A percentile compares a stretch with the other conserved stretches of the same genome.
Evolutionary conservation across 73 alveolate genomes (phyloP).

Genomic region (Symbiodinium natans): DNA sequence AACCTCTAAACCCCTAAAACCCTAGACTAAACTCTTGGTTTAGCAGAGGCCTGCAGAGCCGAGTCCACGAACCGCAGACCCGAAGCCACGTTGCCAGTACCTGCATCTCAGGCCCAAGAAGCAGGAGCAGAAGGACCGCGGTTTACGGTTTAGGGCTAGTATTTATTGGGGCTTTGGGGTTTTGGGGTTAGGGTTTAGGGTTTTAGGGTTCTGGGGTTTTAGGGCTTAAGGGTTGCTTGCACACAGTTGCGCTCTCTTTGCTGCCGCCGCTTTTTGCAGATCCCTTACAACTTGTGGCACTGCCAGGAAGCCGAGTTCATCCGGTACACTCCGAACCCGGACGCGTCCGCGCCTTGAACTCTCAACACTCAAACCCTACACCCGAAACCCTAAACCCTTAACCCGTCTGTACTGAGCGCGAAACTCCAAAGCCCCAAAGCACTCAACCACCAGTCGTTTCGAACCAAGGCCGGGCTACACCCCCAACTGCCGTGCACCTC

Average conservation of each 20-base stretch:
- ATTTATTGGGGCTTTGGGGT: background rate
- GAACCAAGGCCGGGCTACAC: conserved; percentile 90
- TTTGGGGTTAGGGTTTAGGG: background rate
- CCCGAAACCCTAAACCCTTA: too few relatives aligned
- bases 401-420: background rate
- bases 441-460: background rate
- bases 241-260: background rate
- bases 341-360: conserved; percentile 9
- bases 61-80: too few relatives aligned
- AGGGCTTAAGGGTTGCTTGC: background rate
- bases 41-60: too few relatives aligned
- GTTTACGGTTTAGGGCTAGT: background rate
- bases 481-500: conserved; percentile 77
- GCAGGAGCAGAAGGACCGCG: conserved; percentile 90
- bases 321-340: conserved; percentile 89
- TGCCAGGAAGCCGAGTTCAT: conserved; percentile 84
- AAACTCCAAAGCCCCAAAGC: background rate
- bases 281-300: too few relatives aligned
- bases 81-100: too few relatives aligned
- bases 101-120: conserved; percentile 63
- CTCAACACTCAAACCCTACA: too few relatives aligned
- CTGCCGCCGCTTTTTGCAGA: too few relatives aligned
- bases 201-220: background rate
- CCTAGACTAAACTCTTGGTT: too few relatives aligned
- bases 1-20: too few relatives aligned